Percentiles rank a stretch among this genome's conserved stretches.
Evolutionary conservation across 202 grass and related monocot species (phyloP).

Genomic region (Saccharum hybrid): DNA sequence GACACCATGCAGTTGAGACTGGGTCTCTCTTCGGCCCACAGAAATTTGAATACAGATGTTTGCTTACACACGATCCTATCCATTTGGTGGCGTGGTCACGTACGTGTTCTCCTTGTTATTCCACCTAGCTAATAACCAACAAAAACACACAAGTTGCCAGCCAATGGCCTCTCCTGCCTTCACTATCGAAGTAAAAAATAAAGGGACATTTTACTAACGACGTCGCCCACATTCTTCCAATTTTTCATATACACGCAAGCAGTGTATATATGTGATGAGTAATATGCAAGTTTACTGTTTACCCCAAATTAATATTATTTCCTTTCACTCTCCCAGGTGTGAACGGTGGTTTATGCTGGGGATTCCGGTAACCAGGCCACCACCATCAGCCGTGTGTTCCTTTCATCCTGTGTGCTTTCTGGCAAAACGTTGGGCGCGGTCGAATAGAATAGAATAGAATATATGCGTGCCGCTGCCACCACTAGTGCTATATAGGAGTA

Average conservation of each 20-base stretch:
- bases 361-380: constrained; percentile 21
- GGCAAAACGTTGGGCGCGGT: constrained; percentile 41
- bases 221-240: background rate
- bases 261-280: background rate
- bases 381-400: constrained; percentile 5
- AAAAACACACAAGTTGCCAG: too few species aligned
- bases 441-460: background rate
- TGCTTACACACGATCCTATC: constrained; percentile 47
- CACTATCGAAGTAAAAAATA: background rate
- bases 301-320: too few species aligned
- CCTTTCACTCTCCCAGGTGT: constrained; percentile 36
- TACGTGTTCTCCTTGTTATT: background rate
- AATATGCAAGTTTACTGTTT: background rate
- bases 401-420: constrained; percentile 43
- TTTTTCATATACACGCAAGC: background rate
- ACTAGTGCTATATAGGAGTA: background rate
- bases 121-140: background rate
- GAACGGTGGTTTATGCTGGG: constrained; percentile 21
- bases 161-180: background rate
- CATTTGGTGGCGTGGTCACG: background rate
- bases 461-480: background rate
- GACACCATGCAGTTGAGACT: background rate
- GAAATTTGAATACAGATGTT: constrained; percentile 22
- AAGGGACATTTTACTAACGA: background rate
- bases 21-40: constrained; percentile 19